Conservation (phyloP, 345 rosid species). For the Rhizophora apiculata region DNA sequence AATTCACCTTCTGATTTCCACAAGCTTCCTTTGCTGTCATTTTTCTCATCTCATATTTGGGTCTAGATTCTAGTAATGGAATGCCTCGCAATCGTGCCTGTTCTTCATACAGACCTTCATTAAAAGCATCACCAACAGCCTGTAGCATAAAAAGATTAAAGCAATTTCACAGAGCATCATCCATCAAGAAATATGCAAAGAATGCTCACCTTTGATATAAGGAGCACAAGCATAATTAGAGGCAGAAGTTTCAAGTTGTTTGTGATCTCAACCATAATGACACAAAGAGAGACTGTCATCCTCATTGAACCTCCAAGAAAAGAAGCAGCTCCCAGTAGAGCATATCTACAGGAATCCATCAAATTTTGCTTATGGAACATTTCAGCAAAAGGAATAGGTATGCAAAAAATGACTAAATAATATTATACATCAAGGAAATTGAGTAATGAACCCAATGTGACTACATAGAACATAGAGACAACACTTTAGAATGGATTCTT, state of each 20-base stretch:
- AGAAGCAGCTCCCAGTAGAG: slow-evolving; percentile 96
- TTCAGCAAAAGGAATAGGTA: slow-evolving; percentile 12
- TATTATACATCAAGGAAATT: no score
- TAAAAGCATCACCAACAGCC: slow-evolving; percentile 99
- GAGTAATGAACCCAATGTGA: no score
- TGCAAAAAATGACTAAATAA: background rate
- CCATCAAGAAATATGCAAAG: slow-evolving; percentile 10
- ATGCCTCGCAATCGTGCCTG: slow-evolving; percentile 78
- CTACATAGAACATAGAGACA: no score
- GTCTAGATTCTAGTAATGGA: slow-evolving; percentile 87
- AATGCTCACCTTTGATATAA: slow-evolving; percentile 78
- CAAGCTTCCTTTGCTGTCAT: slow-evolving; percentile 80
- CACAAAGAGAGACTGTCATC: slow-evolving; percentile 96
- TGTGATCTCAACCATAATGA: slow-evolving; percentile 96
- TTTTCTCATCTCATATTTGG: slow-evolving; percentile 75
- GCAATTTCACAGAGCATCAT: slow-evolving; percentile 15
- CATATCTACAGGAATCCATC: slow-evolving; percentile 56
- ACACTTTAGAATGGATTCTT: no score
- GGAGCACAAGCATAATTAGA: slow-evolving; percentile 97
- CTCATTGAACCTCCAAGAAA: slow-evolving; percentile 99
- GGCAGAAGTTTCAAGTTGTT: slow-evolving; percentile 90
- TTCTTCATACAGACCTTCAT: slow-evolving; percentile 90
- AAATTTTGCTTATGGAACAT: slow-evolving; percentile 10
- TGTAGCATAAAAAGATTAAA: slow-evolving; percentile 28
- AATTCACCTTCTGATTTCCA: slow-evolving; percentile 69